Evolutionary conservation across 805 yeast genomes (phyloP), one percentile per base, ranked within the genome.

Genomic region (Starmerella davenportii): DNA sequence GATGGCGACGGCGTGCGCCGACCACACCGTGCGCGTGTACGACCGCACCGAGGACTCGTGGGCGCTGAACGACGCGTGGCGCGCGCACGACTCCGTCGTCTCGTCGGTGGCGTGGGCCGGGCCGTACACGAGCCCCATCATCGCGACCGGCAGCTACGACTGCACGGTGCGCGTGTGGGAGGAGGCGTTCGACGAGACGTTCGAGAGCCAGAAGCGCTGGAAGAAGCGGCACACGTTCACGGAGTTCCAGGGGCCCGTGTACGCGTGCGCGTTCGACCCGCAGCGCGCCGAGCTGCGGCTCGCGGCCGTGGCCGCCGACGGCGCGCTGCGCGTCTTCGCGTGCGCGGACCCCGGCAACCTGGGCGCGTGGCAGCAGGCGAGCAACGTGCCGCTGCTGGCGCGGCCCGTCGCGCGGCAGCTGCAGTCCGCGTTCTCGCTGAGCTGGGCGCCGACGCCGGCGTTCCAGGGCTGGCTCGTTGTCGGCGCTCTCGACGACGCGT

Each of bases 1-100:
- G 44, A 64, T 90, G 40, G 98, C 96, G 2, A 87, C 95, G 0
- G 85, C 93, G 43, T 81, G 95, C 3, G 80, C 93, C 0, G 98
- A 90, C 59, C 95, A 85, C 51, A 93, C 81, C 52, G 70, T 90
- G 44, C 81, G 82, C 52, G 85, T 90, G 24, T 90, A 84, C 55
- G 87, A 80, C 53, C 62, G 78, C 25, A 60, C 67, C 21, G 48
- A 37, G 39, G 70, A 69, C n/a, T 67, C 73, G 16, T 90, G 96
- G 96, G 70, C 70, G 16, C 59, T 80, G 40, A 75, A 76, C 51
- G 95, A 87, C 57, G 74, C 79, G 35, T 90, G 95, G 92, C 79
- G 79, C 48, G 96, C 96, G 0, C 98, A 90, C 54, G 95, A 90
- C 50, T 74, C 93, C 5, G 71, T 84, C 41, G 71, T 90, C 20